Percentiles rank a stretch among this genome's conserved stretches.
Evolutionary conservation across 129 eudicot species (phyloP).

Genomic region (Cynara cardunculus): DNA sequence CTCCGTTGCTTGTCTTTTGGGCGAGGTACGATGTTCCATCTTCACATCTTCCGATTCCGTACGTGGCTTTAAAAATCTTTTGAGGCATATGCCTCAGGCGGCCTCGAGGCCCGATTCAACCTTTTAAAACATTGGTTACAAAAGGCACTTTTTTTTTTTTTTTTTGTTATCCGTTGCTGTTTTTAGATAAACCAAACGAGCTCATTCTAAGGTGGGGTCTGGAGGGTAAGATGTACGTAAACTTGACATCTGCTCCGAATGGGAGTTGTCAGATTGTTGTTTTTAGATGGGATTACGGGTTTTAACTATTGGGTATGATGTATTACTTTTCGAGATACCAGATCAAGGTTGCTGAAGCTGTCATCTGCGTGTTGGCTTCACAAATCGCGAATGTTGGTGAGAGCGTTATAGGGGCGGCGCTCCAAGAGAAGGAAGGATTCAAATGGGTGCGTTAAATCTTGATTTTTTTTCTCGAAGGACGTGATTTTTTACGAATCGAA

Average conservation of each 20-base stretch:
- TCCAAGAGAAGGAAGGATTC: slow-evolving; percentile 91
- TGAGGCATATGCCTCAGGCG: too few relatives aligned
- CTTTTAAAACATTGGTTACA: too few relatives aligned
- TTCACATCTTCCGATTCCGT: background rate
- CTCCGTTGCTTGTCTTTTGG: slow-evolving; percentile 45
- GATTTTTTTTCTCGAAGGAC: background rate
- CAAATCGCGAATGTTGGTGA: slow-evolving; percentile 95
- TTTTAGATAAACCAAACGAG: too few relatives aligned
- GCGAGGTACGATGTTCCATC: slow-evolving; percentile 42
- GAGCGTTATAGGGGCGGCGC: slow-evolving; percentile 78
- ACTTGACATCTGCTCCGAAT: too few relatives aligned
- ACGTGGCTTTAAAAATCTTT: too few relatives aligned
- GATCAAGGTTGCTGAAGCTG: slow-evolving; percentile 58
- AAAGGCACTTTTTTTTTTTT: too few relatives aligned
- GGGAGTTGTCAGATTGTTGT: too few relatives aligned
- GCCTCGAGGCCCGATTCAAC: too few relatives aligned
- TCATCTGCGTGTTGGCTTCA: slow-evolving; percentile 82
- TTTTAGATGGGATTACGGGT: background rate
- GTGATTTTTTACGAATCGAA: background rate
- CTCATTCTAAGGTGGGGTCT: too few relatives aligned
- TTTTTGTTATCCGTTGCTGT: too few relatives aligned
- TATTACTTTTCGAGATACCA: slow-evolving; percentile 23
- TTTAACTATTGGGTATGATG: background rate
- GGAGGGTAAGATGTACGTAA: too few relatives aligned
- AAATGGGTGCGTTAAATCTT: slow-evolving; percentile 58